Percentiles rank a stretch among this genome's conserved stretches.
Conservation (phyloP, 208 protist genomes). For the Tritrichomonas musculus region DNA sequence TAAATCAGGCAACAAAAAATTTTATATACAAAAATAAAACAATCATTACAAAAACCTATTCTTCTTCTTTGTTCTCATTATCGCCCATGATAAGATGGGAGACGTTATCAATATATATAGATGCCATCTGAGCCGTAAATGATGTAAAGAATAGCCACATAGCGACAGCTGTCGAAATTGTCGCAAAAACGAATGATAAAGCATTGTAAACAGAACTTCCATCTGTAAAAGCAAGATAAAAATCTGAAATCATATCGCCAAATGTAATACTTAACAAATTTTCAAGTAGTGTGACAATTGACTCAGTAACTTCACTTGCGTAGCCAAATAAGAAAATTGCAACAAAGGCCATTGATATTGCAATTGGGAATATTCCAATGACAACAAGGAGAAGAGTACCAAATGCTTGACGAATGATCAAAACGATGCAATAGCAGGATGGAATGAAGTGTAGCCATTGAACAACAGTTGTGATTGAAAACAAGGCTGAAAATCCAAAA, state of each 20-base stretch:
- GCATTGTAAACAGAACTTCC: neutral
- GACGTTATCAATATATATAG: neutral
- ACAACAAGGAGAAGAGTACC: neutral
- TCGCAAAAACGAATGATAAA: neutral
- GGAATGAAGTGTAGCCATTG: neutral
- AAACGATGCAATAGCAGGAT: neutral
- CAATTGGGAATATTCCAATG: neutral
- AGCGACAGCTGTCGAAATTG: neutral
- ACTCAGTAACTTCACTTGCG: neutral
- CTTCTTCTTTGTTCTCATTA: too few relatives aligned
- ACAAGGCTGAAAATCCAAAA: neutral
- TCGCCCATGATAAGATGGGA: neutral
- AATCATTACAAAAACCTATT: too few relatives aligned
- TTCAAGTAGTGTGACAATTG: neutral
- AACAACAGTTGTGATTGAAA: neutral
- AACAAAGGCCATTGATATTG: neutral
- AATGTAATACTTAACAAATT: neutral
- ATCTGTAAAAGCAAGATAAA: neutral
- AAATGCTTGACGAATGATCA: neutral
- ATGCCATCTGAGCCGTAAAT: neutral
- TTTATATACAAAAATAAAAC: too few relatives aligned
- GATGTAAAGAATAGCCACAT: slow-evolving; percentile 29
- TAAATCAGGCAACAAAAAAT: too few relatives aligned
- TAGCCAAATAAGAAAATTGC: neutral
- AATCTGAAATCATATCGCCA: neutral